These are phyloP conservation scores for Boletus sp. DNA, from an alignment of 768 basidiomycete genomes.

Conservation along the genomic window DNA sequence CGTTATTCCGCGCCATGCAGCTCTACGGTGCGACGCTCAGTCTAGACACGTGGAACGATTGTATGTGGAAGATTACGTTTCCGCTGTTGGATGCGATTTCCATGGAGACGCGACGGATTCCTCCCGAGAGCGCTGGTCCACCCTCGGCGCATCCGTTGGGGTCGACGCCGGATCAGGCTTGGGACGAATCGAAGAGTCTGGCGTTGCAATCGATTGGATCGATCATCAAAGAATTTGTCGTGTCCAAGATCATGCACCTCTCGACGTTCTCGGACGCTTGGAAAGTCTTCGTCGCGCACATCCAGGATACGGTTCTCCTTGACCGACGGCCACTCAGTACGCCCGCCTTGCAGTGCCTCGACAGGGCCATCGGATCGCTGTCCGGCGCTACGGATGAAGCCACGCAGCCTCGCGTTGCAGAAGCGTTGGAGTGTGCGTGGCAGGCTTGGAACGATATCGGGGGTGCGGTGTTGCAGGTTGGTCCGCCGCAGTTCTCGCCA, in stretches of 20 bases:
- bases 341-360: slow-evolving; percentile 81
- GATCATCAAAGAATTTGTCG: slow-evolving; percentile 78
- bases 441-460: slow-evolving; percentile 64
- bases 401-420: slow-evolving; percentile 38
- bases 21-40: slow-evolving; percentile 87
- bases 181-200: slow-evolving; percentile 87
- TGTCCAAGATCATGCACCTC: slow-evolving; percentile 68
- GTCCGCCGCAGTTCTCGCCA: slow-evolving; percentile 12
- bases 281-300: slow-evolving; percentile 67
- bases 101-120: slow-evolving; percentile 44
- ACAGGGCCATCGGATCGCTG: slow-evolving; percentile 69
- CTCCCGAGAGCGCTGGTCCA: slow-evolving; percentile 14
- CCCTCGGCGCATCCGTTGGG: slow-evolving; percentile 1
- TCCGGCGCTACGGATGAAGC: slow-evolving; percentile 30
- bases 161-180: slow-evolving; percentile 43
- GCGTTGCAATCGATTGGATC: slow-evolving; percentile 81
- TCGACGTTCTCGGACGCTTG: slow-evolving; percentile 69
- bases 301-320: slow-evolving; percentile 66
- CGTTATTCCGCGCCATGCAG: slow-evolving; percentile 89
- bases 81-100: slow-evolving; percentile 76
- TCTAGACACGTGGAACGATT: slow-evolving; percentile 81
- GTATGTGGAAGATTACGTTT: slow-evolving; percentile 88
- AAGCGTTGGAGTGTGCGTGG: slow-evolving; percentile 67
- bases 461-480: slow-evolving; percentile 39
- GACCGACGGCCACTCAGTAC: slow-evolving; percentile 72